A percentile compares a stretch with the other conserved stretches of the same genome.
These are phyloP conservation scores for Nevesoporus exiguus DNA, from an alignment of 768 basidiomycete species.

Conservation along the genomic window DNA sequence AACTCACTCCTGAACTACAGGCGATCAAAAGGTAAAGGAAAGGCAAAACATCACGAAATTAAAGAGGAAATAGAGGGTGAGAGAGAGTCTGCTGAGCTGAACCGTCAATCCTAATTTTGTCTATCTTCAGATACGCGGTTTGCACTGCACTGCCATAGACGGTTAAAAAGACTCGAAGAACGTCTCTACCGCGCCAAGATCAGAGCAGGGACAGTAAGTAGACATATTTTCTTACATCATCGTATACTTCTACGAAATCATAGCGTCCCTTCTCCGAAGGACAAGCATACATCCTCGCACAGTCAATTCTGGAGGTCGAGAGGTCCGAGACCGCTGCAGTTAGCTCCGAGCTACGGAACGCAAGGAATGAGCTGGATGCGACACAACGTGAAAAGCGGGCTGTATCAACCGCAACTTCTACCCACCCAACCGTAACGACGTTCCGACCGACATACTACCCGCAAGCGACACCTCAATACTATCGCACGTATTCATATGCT, in stretches of 20 bases:
- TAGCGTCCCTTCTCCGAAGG: constrained; percentile 61
- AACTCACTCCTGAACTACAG: constrained; percentile 22
- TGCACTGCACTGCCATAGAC: constrained; percentile 62
- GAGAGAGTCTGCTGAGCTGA: background rate
- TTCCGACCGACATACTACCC: constrained; percentile 39
- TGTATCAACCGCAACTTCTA: constrained; percentile 24
- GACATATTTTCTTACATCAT: background rate
- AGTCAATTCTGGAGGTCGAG: constrained; percentile 63
- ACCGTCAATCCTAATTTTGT: constrained; percentile 2
- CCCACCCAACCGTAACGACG: constrained; percentile 33
- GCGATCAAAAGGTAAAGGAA: constrained; percentile 60
- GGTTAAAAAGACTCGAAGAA: constrained; percentile 51
- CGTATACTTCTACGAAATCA: constrained; percentile 2
- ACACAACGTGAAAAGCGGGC: constrained; percentile 67
- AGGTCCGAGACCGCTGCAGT: constrained; percentile 56
- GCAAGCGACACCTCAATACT: constrained; percentile 49
- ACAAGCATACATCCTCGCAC: constrained; percentile 62
- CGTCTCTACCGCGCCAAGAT: constrained; percentile 56
- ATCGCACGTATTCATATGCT: constrained; percentile 61
- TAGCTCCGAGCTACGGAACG: constrained; percentile 57
- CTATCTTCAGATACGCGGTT: constrained; percentile 57
- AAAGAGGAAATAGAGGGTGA: constrained; percentile 53
- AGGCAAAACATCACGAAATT: constrained; percentile 44
- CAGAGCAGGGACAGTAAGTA: constrained; percentile 54
- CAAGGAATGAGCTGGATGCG: constrained; percentile 62